phyloP scores from a whole-genome alignment of 2,329 filamentous ascomycete species.

The Colletotrichum simmondsii region DNA sequence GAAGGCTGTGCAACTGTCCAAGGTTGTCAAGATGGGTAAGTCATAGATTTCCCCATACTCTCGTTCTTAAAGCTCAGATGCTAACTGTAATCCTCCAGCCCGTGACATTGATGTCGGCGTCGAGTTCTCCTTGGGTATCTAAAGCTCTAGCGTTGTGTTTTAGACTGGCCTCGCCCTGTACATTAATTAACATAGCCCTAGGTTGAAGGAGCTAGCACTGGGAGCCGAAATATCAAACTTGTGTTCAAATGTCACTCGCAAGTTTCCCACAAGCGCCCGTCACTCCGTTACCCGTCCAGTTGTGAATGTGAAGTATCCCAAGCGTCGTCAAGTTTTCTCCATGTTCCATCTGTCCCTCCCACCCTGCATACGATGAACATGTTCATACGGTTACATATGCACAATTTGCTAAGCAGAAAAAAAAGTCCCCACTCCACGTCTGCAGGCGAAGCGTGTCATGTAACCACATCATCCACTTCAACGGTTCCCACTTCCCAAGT shows the following conservation, averaged over 20 bases:
- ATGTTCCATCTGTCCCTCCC: not conserved
- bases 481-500: conserved; percentile 10
- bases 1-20: conserved; percentile 98
- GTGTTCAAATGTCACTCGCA: not conserved
- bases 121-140: conserved; percentile 95
- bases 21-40: conserved; percentile 98
- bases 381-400: not conserved
- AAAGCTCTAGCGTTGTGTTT: conserved; percentile 49
- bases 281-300: too few species aligned
- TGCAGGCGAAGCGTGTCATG: too few species aligned
- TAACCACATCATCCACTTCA: too few species aligned
- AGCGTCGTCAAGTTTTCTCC: not conserved
- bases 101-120: conserved; percentile 98
- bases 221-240: conserved; percentile 9
- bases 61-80: conserved; percentile 9
- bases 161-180: conserved; percentile 34
- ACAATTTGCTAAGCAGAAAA: conserved; percentile 8
- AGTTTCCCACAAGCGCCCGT: not conserved
- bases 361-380: not conserved
- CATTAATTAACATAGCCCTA: conserved; percentile 36
- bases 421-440: too few species aligned
- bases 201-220: conserved; percentile 24
- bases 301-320: not conserved
- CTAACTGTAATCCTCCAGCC: conserved; percentile 59
- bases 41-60: conserved; percentile 37